These are phyloP conservation scores for Discostella stelligera DNA, from an alignment of 352 stramenopile species.

Conservation along the genomic window DNA sequence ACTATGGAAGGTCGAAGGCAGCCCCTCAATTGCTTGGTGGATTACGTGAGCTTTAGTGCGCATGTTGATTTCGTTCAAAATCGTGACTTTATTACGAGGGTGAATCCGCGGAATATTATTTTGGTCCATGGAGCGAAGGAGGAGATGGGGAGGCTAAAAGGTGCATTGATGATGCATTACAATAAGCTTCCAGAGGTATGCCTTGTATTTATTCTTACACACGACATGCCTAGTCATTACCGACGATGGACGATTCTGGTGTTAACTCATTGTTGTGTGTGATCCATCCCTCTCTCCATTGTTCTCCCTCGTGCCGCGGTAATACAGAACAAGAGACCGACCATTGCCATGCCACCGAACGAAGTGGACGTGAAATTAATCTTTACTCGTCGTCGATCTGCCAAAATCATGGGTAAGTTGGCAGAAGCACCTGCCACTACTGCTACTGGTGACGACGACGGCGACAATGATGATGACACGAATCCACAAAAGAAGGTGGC, in stretches of 20 bases:
- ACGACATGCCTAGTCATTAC: slow-evolving; percentile 1
- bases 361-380: slow-evolving; percentile 81
- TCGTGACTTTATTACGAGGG: slow-evolving; percentile 92
- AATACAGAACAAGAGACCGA: slow-evolving; percentile 70
- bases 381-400: slow-evolving; percentile 77
- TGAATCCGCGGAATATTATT: slow-evolving; percentile 85
- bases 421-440: slow-evolving; percentile 35
- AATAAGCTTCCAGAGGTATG: slow-evolving; percentile 69
- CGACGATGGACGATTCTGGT: background rate
- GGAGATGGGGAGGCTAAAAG: slow-evolving; percentile 95
- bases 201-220: slow-evolving; percentile 78
- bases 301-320: background rate
- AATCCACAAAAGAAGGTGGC: too few relatives aligned
- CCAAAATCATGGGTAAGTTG: slow-evolving; percentile 81
- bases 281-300: background rate
- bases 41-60: slow-evolving; percentile 97
- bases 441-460: slow-evolving; percentile 23
- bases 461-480: slow-evolving; percentile 28
- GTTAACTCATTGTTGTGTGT: too few relatives aligned
- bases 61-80: slow-evolving; percentile 98
- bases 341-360: slow-evolving; percentile 84
- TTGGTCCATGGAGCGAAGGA: slow-evolving; percentile 96
- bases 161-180: slow-evolving; percentile 85
- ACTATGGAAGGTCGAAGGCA: slow-evolving; percentile 91
- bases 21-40: slow-evolving; percentile 91